Conservation (phyloP, 2,329 filamentous ascomycete genomes). For the Dendryphion nanum region DNA sequence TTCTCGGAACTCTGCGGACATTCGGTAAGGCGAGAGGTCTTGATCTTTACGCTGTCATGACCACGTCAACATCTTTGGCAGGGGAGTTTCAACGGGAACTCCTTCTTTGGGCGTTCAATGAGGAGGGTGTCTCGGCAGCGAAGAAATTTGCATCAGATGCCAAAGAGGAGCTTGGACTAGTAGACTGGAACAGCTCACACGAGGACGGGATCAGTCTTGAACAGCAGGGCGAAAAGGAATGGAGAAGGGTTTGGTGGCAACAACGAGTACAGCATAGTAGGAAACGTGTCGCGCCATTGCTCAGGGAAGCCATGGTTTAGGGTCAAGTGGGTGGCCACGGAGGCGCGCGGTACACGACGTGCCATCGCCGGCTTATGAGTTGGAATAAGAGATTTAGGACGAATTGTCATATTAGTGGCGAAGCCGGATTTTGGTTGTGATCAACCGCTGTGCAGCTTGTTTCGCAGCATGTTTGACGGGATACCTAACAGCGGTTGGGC, state of each 20-base stretch:
- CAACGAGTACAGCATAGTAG: constrained; percentile 57
- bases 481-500: too few species aligned
- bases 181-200: constrained; percentile 49
- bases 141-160: constrained; percentile 54
- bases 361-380: too few species aligned
- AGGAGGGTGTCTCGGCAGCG: constrained; percentile 51
- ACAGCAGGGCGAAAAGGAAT: constrained; percentile 38
- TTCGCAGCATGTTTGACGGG: too few species aligned
- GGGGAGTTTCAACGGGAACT: constrained; percentile 65
- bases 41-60: constrained; percentile 69
- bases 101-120: constrained; percentile 62
- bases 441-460: too few species aligned
- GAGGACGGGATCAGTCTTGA: constrained; percentile 41
- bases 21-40: constrained; percentile 60
- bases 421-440: too few species aligned
- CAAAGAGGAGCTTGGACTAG: constrained; percentile 54
- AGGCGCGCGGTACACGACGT: too few species aligned
- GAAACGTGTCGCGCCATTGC: constrained; percentile 62
- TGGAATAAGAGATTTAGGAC: too few species aligned
- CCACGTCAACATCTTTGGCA: constrained; percentile 54
- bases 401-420: too few species aligned
- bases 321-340: too few species aligned
- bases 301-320: constrained; percentile 51
- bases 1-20: constrained; percentile 50
- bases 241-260: constrained; percentile 67